These are phyloP conservation scores for Eucalyptus sideroxylon DNA, from an alignment of 345 rosid genomes.

Conservation along the genomic window DNA sequence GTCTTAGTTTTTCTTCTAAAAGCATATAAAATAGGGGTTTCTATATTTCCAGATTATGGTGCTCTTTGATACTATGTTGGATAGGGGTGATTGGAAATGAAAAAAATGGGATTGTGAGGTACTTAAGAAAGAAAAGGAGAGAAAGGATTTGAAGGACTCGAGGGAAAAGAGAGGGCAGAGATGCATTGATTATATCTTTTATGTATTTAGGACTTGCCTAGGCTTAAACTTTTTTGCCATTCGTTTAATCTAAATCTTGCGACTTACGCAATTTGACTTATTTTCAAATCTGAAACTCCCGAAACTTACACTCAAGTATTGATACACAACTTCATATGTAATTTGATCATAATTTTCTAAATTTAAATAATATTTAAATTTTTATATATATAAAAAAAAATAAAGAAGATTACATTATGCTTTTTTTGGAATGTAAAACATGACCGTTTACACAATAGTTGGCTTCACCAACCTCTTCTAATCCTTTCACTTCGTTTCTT, in stretches of 20 bases:
- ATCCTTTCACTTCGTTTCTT: not conserved
- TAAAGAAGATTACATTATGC: accelerated
- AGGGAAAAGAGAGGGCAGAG: not conserved
- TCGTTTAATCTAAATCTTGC: not conserved
- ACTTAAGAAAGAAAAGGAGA: not conserved
- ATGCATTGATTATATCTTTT: not conserved
- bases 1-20: too few relatives aligned
- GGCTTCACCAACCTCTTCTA: not conserved
- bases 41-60: too few relatives aligned
- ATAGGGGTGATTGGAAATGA: too few relatives aligned
- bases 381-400: not conserved
- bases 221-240: not conserved
- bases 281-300: not conserved
- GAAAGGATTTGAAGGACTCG: not conserved
- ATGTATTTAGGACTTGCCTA: not conserved
- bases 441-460: not conserved
- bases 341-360: not conserved
- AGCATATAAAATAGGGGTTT: too few relatives aligned
- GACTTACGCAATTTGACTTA: not conserved
- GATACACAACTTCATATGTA: too few relatives aligned
- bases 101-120: not conserved
- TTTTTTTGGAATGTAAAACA: not conserved
- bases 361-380: not conserved
- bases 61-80: too few relatives aligned
- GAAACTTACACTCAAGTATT: not conserved